Conservation (phyloP, 2,329 filamentous ascomycete species). For the Pseudofabraea citricarpa region DNA sequence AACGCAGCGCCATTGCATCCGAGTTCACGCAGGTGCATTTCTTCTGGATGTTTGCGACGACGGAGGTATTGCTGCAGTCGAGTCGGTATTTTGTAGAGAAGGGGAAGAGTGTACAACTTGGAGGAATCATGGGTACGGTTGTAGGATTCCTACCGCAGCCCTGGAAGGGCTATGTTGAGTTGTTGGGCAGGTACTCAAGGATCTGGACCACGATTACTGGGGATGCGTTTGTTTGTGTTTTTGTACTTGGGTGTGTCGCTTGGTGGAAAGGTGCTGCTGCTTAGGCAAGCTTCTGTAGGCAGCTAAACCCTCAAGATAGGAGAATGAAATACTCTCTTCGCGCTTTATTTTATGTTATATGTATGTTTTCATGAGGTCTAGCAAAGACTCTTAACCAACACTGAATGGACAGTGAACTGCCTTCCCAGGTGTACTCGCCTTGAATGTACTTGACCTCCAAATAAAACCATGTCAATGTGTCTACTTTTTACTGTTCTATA, state of each 20-base stretch:
- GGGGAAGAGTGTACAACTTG: conserved; percentile 43
- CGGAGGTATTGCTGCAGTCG: conserved; percentile 67
- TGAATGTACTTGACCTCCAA: too few species aligned
- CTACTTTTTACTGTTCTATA: too few species aligned
- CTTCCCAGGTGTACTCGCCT: too few species aligned
- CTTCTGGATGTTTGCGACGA: conserved; percentile 78
- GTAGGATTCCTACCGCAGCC: conserved; percentile 62
- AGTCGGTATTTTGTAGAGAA: conserved; percentile 67
- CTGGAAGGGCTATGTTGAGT: conserved; percentile 55
- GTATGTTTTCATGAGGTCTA: too few species aligned
- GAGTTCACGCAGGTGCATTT: conserved; percentile 38
- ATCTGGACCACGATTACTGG: conserved; percentile 68
- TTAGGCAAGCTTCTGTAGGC: too few species aligned
- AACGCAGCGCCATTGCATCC: background rate
- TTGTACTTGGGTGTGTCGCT: conserved; percentile 53
- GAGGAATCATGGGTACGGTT: conserved; percentile 59
- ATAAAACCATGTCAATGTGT: too few species aligned
- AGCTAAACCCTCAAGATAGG: too few species aligned
- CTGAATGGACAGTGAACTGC: too few species aligned
- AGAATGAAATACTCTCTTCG: too few species aligned
- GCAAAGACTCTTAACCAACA: too few species aligned
- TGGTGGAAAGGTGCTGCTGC: conserved; percentile 20
- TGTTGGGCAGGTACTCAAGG: conserved; percentile 60
- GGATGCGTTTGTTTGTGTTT: conserved; percentile 72
- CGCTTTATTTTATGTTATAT: too few species aligned